phyloP scores from a whole-genome alignment of 2,329 filamentous ascomycete genomes.

The Penicillium sp. region DNA sequence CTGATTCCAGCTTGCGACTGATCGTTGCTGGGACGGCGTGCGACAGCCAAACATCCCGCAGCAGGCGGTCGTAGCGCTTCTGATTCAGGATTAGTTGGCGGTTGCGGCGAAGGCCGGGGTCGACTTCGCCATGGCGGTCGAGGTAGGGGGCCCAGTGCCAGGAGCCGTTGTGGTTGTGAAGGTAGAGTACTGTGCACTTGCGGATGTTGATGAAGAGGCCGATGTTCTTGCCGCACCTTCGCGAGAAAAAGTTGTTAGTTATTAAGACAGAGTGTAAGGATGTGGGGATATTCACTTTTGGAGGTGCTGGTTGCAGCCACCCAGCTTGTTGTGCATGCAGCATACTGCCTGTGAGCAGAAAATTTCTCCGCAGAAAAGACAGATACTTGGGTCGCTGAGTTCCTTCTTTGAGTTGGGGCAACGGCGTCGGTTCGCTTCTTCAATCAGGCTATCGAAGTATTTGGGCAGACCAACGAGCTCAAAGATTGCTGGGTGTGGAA shows the following conservation, averaged over 20 bases:
- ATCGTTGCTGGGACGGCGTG: constrained; percentile 88
- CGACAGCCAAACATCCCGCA: constrained; percentile 80
- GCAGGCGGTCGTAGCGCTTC: constrained; percentile 84
- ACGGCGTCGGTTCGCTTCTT: constrained; percentile 77
- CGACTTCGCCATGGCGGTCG: constrained; percentile 92
- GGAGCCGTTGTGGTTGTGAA: constrained; percentile 77
- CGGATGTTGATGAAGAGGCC: constrained; percentile 97
- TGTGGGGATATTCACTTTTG: constrained; percentile 59
- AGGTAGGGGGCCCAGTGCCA: constrained; percentile 89
- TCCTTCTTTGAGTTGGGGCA: constrained; percentile 92
- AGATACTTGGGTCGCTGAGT: constrained; percentile 84
- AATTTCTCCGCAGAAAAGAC: constrained; percentile 93
- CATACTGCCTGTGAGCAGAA: constrained; percentile 94
- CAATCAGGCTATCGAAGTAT: constrained; percentile 88
- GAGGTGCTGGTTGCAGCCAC: constrained; percentile 90
- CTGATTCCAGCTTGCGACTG: constrained; percentile 83
- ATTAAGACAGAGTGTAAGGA: background rate
- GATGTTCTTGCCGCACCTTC: constrained; percentile 80
- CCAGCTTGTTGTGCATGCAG: constrained; percentile 70
- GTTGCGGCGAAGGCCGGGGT: constrained; percentile 82
- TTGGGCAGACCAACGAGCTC: constrained; percentile 89
- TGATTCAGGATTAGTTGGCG: constrained; percentile 91
- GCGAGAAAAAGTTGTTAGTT: constrained; percentile 16
- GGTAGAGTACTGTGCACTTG: constrained; percentile 87
- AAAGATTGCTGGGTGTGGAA: constrained; percentile 85